Evolutionary conservation across 768 basidiomycete species (phyloP).

Genomic region (Boletus tylopilopsis): DNA sequence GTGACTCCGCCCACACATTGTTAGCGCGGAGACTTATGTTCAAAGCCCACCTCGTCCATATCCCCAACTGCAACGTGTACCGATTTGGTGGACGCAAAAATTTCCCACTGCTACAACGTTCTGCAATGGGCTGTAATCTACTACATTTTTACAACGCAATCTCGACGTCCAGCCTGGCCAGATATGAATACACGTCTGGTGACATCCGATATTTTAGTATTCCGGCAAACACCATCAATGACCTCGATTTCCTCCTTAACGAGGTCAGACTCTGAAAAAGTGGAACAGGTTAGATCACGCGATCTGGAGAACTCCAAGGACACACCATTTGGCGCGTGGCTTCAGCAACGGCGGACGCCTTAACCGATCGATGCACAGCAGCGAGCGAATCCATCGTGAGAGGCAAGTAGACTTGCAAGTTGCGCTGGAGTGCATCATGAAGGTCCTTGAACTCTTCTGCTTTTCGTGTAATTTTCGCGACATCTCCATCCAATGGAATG

Average conservation of each 20-base stretch:
- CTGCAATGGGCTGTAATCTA: too few species aligned
- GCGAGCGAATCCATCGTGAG: conserved; percentile 92
- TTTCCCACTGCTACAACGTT: too few species aligned
- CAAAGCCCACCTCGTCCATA: too few species aligned
- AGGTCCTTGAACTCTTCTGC: conserved; percentile 88
- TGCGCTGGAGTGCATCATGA: conserved; percentile 84
- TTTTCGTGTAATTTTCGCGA: conserved; percentile 76
- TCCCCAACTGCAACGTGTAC: too few species aligned
- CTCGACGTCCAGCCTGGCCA: conserved; percentile 82
- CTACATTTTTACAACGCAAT: too few species aligned
- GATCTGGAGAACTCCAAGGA: conserved; percentile 14
- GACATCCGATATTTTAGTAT: conserved; percentile 88
- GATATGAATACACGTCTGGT: conserved; percentile 84
- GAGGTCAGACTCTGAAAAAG: conserved; percentile 51
- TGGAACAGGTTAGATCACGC: conserved; percentile 21
- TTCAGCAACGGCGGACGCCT: conserved; percentile 68
- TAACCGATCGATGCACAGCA: conserved; percentile 73
- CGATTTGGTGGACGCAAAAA: too few species aligned
- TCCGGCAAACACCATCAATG: conserved; percentile 85
- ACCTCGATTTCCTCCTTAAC: conserved; percentile 76
- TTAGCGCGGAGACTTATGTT: too few species aligned
- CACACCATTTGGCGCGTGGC: conserved; percentile 72
- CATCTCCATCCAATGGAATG: conserved; percentile 82
- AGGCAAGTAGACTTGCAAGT: conserved; percentile 82
- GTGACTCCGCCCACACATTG: too few species aligned